phyloP scores from a whole-genome alignment of 2,329 filamentous ascomycete species.

The Endocalyx cinctus region DNA sequence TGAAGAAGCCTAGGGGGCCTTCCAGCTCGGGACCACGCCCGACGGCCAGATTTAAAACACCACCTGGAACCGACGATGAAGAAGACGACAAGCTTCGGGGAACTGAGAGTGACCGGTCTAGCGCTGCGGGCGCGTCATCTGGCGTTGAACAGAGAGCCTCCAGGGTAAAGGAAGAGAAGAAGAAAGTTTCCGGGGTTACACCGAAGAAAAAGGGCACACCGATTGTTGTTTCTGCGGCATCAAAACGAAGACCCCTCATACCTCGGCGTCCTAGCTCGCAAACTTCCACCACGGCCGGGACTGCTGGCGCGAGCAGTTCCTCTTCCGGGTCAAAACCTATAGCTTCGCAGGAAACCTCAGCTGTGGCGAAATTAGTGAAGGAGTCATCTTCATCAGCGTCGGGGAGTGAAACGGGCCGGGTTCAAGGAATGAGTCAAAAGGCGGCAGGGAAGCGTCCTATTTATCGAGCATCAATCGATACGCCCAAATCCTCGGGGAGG shows the following conservation, averaged over 20 bases:
- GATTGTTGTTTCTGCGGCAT: constrained; percentile 39
- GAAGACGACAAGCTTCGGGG: constrained; percentile 30
- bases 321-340: constrained; percentile 17
- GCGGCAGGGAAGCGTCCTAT: constrained; percentile 45
- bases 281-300: constrained; percentile 31
- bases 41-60: constrained; percentile 58
- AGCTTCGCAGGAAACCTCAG: constrained; percentile 17
- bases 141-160: constrained; percentile 19
- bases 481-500: constrained; percentile 6
- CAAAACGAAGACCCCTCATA: constrained; percentile 42
- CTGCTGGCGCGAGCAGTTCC: constrained; percentile 29
- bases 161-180: constrained; percentile 20
- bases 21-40: constrained; percentile 49
- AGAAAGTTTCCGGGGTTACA: constrained; percentile 12
- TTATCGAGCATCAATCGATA: constrained; percentile 9
- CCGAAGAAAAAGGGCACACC: constrained; percentile 32
- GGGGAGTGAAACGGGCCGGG: constrained; percentile 11
- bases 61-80: constrained; percentile 44
- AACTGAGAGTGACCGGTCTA: constrained; percentile 35
- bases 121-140: constrained; percentile 30
- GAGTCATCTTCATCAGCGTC: constrained; percentile 2
- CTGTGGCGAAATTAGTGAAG: constrained; percentile 16
- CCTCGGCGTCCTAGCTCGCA: constrained; percentile 45
- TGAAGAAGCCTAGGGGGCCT: constrained; percentile 55
- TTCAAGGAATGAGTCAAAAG: constrained; percentile 34